Evolutionary conservation across 2,329 filamentous ascomycete species (phyloP).

Genomic region (Alternaria arborescens): DNA sequence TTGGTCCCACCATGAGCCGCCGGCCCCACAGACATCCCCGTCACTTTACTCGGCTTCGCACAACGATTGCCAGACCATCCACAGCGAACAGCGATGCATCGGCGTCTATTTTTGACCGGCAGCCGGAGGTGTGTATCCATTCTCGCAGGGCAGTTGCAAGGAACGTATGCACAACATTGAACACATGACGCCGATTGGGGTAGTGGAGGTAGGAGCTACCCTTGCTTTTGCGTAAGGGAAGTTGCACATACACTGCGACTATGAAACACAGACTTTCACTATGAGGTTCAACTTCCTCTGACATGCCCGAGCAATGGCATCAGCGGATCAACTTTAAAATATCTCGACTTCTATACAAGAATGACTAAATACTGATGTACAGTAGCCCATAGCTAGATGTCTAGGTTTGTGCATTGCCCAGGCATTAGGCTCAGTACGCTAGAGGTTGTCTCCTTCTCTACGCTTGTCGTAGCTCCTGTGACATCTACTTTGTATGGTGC

Average conservation of each 20-base stretch:
- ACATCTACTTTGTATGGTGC: constrained; percentile 4
- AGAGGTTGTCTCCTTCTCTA: neutral
- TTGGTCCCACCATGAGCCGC: neutral
- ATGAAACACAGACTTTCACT: neutral
- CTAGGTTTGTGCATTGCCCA: neutral
- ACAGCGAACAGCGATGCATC: neutral
- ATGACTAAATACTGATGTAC: neutral
- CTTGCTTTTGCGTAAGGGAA: neutral
- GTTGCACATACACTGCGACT: neutral
- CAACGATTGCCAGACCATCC: neutral
- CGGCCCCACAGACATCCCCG: neutral
- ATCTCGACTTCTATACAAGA: neutral
- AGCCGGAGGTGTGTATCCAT: neutral
- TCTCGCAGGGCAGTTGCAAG: neutral
- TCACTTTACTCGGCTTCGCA: neutral
- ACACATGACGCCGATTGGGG: neutral
- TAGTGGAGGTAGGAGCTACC: neutral
- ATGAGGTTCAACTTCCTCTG: neutral
- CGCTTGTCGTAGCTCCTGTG: neutral
- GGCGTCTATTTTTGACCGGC: neutral
- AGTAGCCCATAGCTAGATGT: neutral
- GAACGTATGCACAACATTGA: neutral
- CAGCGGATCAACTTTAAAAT: neutral
- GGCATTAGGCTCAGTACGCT: neutral
- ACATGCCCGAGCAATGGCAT: neutral